Evolutionary conservation across 352 stramenopile species (phyloP).

Genomic region (Phytopythium sindhum): DNA sequence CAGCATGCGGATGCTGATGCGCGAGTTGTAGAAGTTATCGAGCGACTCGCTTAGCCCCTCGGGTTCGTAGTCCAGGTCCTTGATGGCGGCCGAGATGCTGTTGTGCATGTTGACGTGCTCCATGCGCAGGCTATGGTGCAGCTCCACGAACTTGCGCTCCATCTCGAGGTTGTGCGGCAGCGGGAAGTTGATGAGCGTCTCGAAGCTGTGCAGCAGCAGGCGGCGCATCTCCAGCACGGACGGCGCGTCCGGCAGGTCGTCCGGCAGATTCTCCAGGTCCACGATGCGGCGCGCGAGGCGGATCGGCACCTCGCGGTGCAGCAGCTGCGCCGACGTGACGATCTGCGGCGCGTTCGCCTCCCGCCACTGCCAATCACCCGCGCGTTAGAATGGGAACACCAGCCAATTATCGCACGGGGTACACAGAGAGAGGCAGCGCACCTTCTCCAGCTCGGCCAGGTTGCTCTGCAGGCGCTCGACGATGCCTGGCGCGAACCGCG

Average conservation of each 20-base stretch:
- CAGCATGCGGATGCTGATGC: constrained; percentile 81
- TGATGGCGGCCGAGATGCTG: constrained; percentile 60
- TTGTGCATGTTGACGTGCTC: constrained; percentile 73
- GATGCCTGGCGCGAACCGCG: constrained; percentile 39
- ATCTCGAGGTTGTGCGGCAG: constrained; percentile 49
- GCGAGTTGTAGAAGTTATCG: constrained; percentile 82
- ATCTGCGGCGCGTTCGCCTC: constrained; percentile 66
- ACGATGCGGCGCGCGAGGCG: constrained; percentile 77
- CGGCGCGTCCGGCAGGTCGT: constrained; percentile 51
- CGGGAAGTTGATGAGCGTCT: constrained; percentile 61
- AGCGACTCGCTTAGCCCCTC: constrained; percentile 57
- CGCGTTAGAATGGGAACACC: neutral
- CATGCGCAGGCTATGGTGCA: constrained; percentile 53
- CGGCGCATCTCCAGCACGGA: constrained; percentile 64
- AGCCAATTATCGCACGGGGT: no score
- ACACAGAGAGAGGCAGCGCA: neutral
- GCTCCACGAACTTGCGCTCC: constrained; percentile 55
- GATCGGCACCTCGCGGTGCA: constrained; percentile 80
- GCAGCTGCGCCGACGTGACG: constrained; percentile 71
- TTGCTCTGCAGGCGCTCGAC: constrained; percentile 50
- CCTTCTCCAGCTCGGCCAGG: constrained; percentile 36
- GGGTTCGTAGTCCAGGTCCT: constrained; percentile 51
- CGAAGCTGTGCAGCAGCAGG: constrained; percentile 66
- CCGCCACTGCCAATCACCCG: constrained; percentile 33
- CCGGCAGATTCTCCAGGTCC: constrained; percentile 78